Evolutionary conservation across 768 basidiomycete genomes (phyloP).

Genomic region (Mycena olivaceomarginata): DNA sequence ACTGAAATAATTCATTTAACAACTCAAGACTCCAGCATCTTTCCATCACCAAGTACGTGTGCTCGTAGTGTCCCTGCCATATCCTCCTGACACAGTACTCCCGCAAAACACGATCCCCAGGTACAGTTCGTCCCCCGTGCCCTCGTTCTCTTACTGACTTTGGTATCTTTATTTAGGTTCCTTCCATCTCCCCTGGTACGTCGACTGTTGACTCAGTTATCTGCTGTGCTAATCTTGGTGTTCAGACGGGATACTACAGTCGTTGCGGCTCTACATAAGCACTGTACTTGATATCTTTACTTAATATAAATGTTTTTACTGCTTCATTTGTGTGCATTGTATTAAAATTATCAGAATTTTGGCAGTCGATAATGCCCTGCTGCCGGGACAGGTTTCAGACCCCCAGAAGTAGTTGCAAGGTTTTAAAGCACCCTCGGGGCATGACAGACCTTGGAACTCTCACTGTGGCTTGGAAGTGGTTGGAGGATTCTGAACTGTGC

Average conservation of each 20-base stretch:
- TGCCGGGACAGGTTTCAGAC: no score
- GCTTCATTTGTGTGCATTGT: slow-evolving; percentile 1
- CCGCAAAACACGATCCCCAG: neutral
- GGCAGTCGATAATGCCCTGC: neutral
- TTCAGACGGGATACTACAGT: neutral
- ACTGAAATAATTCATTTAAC: neutral
- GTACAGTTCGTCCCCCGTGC: no score
- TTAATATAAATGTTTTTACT: slow-evolving; percentile 13
- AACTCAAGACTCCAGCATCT: neutral
- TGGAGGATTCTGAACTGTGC: no score
- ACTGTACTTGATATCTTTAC: slow-evolving; percentile 12
- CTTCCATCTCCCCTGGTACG: slow-evolving; percentile 13
- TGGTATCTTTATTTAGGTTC: slow-evolving; percentile 2
- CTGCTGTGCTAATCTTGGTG: slow-evolving; percentile 5
- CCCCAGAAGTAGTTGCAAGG: no score
- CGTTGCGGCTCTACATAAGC: slow-evolving; percentile 1
- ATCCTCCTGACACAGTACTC: neutral
- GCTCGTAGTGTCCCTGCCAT: slow-evolving; percentile 15
- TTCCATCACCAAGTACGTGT: neutral
- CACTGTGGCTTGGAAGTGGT: no score
- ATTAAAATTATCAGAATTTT: neutral
- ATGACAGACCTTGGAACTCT: no score
- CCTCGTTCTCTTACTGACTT: no score
- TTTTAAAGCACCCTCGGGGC: no score
- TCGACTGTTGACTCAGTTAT: slow-evolving; percentile 12